phyloP scores from a whole-genome alignment of 164 flowering plant species.

The Echeveria elegans region DNA sequence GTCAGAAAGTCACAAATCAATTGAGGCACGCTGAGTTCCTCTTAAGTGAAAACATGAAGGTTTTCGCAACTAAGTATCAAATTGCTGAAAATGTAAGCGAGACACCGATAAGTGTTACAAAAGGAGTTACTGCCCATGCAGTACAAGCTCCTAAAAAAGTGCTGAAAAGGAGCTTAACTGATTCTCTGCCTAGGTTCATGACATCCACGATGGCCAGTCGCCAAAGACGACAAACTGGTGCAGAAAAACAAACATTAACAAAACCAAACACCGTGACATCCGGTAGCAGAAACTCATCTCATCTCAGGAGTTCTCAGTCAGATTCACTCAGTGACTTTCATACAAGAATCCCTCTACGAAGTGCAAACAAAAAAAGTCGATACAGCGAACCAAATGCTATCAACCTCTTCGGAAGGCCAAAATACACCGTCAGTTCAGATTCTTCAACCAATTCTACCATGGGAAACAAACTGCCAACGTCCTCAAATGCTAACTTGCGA shows the following conservation, averaged over 20 bases:
- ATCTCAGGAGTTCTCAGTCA: constrained; percentile 44
- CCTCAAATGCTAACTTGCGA: constrained; percentile 38
- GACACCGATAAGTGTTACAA: constrained; percentile 16
- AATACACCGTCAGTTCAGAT: constrained; percentile 15
- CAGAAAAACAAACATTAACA: constrained; percentile 24
- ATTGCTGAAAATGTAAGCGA: constrained; percentile 21
- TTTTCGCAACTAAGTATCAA: constrained; percentile 22
- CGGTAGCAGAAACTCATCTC: constrained; percentile 30
- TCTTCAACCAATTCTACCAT: constrained; percentile 18
- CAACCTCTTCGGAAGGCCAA: constrained; percentile 19
- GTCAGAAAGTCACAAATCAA: constrained; percentile 35
- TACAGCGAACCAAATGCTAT: constrained; percentile 16
- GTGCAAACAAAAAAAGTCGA: constrained; percentile 24
- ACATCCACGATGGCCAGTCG: constrained; percentile 63
- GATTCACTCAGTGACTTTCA: constrained; percentile 34
- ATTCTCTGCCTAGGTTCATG: constrained; percentile 72
- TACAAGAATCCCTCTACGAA: not conserved
- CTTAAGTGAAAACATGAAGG: constrained; percentile 38
- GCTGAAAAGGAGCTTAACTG: constrained; percentile 13
- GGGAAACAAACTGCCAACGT: constrained; percentile 28
- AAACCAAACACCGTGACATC: constrained; percentile 28
- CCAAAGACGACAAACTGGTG: constrained; percentile 30
- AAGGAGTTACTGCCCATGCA: constrained; percentile 19
- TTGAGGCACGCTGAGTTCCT: constrained; percentile 35
- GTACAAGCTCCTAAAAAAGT: constrained; percentile 22